A percentile compares a stretch with the other conserved stretches of the same genome.
phyloP scores from a whole-genome alignment of 257 asterid genomes.

The Forsythia viridissima region DNA sequence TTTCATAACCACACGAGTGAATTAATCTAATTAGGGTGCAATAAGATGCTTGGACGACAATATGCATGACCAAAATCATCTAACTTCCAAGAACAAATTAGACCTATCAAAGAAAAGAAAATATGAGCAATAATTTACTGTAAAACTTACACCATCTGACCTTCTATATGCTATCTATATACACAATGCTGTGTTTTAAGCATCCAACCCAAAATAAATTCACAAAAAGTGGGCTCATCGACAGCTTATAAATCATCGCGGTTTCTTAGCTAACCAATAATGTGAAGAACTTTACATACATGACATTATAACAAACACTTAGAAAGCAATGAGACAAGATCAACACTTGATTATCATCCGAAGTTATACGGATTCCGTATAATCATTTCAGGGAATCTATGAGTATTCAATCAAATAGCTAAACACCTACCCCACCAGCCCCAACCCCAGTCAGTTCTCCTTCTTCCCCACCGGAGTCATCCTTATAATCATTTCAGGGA shows the following conservation, averaged over 20 bases:
- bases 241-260: neutral
- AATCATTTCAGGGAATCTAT: neutral
- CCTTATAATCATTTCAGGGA: no score
- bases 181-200: neutral
- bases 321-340: neutral
- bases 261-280: neutral
- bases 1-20: neutral
- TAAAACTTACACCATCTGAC: neutral
- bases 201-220: neutral
- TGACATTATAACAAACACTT: neutral
- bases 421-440: neutral
- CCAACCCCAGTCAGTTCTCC: no score
- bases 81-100: neutral
- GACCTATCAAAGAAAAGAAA: neutral
- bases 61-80: neutral
- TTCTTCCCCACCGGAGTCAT: no score
- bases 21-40: neutral
- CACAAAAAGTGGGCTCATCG: neutral
- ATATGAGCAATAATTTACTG: neutral
- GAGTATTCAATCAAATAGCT: neutral
- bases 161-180: neutral
- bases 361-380: neutral
- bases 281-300: neutral
- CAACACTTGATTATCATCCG: neutral
- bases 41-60: neutral